Evolutionary conservation across 305 asterid genomes (phyloP), one percentile per base, ranked within the genome.

Genomic region (Fraxinus velutina): DNA sequence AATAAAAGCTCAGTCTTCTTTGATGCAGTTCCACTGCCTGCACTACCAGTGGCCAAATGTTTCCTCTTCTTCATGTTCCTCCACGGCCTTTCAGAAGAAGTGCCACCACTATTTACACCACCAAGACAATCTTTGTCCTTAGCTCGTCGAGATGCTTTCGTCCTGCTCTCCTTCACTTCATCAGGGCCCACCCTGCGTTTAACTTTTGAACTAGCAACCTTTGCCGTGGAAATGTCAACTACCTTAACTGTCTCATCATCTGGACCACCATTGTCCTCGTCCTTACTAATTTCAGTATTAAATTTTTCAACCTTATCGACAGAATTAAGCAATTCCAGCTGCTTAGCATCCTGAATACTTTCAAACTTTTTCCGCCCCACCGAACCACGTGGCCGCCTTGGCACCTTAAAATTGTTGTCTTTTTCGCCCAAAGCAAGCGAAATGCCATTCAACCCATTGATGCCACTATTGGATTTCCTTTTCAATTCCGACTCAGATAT

Each of bases 321-420:
- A 29, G 94, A 84, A 83, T 87, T 84, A 81, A 90, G 79, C 78
- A 85, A 75, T 78, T 85, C 87, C 75, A 83, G 77, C 21, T 81
- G 82, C 83, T 87, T 87, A 2, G 89, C 83, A 62, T 44, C 83
- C 37, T 83, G 87, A 85, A 81, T 89, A 52, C 77, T 81, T 82
- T 72, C 90, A 82, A 75, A 55, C 84, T 88, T 94, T 82, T 79
- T 96, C 80, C 92, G 87, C 84, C 95, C 86, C 75, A 90, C 88
- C 13, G 88, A 80, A 66, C 97, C 98, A 81, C 98, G 94, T 3
- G 98, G 99, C 8, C 98, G 92, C 90, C 88, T 94, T 22, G 99
- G 99, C 79, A 93, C 82, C 79, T 86, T 89, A 83, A 96, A 88
- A 73, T 87, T 81, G 83, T 86, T 88, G 27, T 91, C 97, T 83